These are phyloP conservation scores for Rauvolfia tetraphylla DNA, from an alignment of 257 asterid genomes.

Conservation along the genomic window DNA sequence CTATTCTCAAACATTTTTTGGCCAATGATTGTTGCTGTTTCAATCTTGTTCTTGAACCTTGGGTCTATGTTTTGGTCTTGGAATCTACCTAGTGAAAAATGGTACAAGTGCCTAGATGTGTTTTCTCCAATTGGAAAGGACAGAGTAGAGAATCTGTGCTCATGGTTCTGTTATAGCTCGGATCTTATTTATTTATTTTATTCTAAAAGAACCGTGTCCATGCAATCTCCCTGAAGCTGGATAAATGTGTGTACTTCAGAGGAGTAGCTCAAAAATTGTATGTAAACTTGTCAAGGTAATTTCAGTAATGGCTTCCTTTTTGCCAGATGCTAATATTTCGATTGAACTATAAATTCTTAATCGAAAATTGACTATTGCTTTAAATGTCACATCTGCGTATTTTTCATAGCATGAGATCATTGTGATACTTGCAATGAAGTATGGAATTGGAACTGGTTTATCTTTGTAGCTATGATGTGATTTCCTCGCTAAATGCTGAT, in stretches of 20 bases:
- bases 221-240: neutral
- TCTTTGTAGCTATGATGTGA: neutral
- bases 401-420: neutral
- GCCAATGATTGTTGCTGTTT: neutral
- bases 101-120: neutral
- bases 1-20: slow-evolving; percentile 1
- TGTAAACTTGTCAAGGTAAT: neutral
- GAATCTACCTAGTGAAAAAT: neutral
- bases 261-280: neutral
- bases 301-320: neutral
- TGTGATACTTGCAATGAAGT: neutral
- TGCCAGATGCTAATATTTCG: neutral
- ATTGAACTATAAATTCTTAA: neutral
- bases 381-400: neutral
- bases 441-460: neutral
- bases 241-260: too few relatives aligned
- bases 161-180: neutral
- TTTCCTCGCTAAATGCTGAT: neutral
- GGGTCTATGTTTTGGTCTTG: neutral
- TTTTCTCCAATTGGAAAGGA: neutral
- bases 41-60: slow-evolving; percentile 5
- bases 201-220: neutral
- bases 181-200: neutral
- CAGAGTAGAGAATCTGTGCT: neutral
- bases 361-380: neutral